Base-by-base conservation (phyloP, 1,284 basidiomycete species). In the Ganoderma lingzhi region DNA sequence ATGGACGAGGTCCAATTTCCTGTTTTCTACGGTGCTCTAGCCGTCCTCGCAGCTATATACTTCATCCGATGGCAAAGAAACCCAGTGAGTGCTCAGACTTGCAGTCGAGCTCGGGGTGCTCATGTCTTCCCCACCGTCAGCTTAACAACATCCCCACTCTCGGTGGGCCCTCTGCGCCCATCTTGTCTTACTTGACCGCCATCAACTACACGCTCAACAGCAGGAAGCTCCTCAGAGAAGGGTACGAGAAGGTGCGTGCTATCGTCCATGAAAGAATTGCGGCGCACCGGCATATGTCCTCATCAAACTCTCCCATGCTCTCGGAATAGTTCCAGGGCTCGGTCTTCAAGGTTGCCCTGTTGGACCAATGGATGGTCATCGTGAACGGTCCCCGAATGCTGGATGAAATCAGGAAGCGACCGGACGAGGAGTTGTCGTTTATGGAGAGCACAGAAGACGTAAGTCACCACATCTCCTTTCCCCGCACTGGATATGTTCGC, bases 281-380 rank as follows among this genome's bases (percentile, higher is more conserved):
- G 45, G 45, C 45, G 19, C 48, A 51, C 1, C 23, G 23, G 23
- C 23, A 28, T 3, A 3, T 10, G 14, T 10, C 8, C 48, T 51
- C 23, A 51, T 3, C 48, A 12, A 28, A 23, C 3, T 10, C 28
- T 51, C 48, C 23, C 23, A 51, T 28, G 48, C 9, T 5, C 76
- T 2, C 75, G 19, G n/a, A 48, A 48, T n/a, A 79, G 80, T 35
- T 65, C 78, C 10, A 75, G n/a, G 74, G 76, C 1, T 63, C 65
- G 0, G 41, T 37, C 42, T 72, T 83, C 73, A 82, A 79, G 74
- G 74, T 84, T 19, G 79, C 84, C 0, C 77, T 80, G 71, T 73
- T 80, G 53, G 78, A 80, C 28, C 70, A 73, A 60, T 80, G 78
- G 78, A 65, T 76, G 6, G 74, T 81, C 28, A 56, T 80, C 10